Base-by-base conservation (phyloP, 805 yeast species). In the Teunomyces aglyptinius region DNA sequence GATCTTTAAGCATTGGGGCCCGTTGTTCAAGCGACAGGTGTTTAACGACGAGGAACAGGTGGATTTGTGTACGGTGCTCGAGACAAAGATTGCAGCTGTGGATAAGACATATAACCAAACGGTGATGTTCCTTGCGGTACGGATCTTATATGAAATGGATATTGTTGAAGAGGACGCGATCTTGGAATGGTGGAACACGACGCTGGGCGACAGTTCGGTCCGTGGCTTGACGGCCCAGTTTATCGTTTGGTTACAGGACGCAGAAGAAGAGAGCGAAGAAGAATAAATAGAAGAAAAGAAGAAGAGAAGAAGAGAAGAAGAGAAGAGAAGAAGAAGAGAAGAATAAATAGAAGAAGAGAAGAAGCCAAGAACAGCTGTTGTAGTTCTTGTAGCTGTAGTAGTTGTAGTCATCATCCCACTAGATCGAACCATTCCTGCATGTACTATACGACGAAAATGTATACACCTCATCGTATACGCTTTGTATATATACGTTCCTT, bases 201-300 rank as follows among this genome's bases (percentile, higher is more conserved):
- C 6, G 76, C 10, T 2, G 2, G 26, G 26, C 8, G 73, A 68
- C 19, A 27, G 60, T 12, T 71, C 68, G 22, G 83, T 83, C 15
- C 77, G 85, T 48, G 71, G 61, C 24, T 73, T 80, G 53, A 82
- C 89, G 2, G 78, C 69, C 6, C 85, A 83, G 63, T 92, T 92
- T 83, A 76, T 92, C 16, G 87, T 83, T 15, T 91, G 97, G 97
- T 76, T 92, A 49, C 78, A 78, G 56, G 87, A 83, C 40, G 97
- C 97, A 1, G 83, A 75, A 38, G 86, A 80, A 51, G 89, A 83
- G 56, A 64, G 63, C 32, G 69, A 73, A 11, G 71, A 65, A 4
- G 77, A 73, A 43, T 45, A 45, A 22, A 22, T 22, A 19, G n/a
- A 19, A 20, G 24, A 46, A 29, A 11, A 20, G 19, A 16, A 3